phyloP scores from a whole-genome alignment of 1,284 basidiomycete genomes.

The Rhizoctonia solani region DNA sequence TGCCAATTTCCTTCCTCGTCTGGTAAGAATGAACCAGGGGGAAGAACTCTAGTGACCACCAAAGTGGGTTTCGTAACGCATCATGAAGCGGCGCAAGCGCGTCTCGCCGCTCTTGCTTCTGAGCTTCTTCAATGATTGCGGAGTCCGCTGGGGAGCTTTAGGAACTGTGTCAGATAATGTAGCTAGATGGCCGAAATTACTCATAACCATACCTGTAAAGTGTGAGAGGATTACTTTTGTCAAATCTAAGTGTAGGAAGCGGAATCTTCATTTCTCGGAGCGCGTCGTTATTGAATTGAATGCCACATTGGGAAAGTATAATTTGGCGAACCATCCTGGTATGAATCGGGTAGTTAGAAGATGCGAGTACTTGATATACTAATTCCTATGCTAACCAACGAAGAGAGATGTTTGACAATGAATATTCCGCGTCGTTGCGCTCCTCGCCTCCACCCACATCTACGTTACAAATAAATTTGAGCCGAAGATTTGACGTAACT shows the following conservation, averaged over 20 bases:
- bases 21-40: constrained; percentile 22
- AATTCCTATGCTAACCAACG: constrained; percentile 22
- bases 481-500: neutral
- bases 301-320: constrained; percentile 30
- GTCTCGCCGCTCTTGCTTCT: constrained; percentile 8
- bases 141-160: constrained; percentile 7
- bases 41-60: constrained; percentile 31
- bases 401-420: constrained; percentile 37
- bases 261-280: constrained; percentile 31
- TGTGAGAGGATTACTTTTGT: neutral
- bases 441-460: constrained; percentile 39
- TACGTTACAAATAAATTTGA: neutral
- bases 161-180: neutral
- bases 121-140: neutral
- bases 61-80: constrained; percentile 16
- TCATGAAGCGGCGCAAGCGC: constrained; percentile 14
- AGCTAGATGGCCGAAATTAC: neutral
- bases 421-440: constrained; percentile 22
- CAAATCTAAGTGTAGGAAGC: constrained; percentile 17
- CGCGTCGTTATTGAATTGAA: constrained; percentile 23
- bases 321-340: constrained; percentile 33
- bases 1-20: constrained; percentile 20
- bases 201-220: neutral
- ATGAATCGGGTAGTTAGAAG: too few relatives aligned
- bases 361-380: neutral